Conservation (phyloP, 164 flowering plant species). For the Saururus chinensis region DNA sequence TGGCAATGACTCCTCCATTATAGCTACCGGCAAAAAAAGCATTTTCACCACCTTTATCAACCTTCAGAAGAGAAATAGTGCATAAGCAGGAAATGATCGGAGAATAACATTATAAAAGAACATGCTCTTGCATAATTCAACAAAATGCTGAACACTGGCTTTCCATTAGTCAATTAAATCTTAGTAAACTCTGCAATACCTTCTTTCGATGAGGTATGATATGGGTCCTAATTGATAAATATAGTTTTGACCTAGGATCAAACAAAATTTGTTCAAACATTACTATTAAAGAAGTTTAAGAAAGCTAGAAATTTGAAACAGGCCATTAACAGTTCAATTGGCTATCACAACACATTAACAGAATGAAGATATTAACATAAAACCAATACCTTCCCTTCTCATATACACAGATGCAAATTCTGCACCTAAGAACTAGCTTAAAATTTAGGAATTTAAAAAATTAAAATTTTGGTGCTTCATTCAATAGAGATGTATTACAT, state of each 20-base stretch:
- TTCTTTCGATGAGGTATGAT: constrained; percentile 93
- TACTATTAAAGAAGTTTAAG: no score
- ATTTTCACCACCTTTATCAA: constrained; percentile 91
- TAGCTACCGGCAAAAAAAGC: constrained; percentile 66
- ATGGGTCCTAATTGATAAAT: constrained; percentile 60
- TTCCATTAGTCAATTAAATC: constrained; percentile 9
- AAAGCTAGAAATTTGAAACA: no score
- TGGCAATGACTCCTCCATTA: constrained; percentile 75
- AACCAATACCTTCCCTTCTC: no score
- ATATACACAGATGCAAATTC: no score
- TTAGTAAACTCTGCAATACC: no score
- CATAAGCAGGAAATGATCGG: background rate
- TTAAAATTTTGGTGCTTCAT: no score
- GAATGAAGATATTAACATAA: no score
- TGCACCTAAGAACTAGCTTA: no score
- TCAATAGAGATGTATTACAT: no score
- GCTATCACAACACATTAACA: no score
- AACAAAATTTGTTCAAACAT: constrained; percentile 1
- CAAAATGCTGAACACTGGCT: background rate
- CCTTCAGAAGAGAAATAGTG: constrained; percentile 22
- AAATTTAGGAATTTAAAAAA: no score
- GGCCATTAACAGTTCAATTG: no score
- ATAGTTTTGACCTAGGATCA: constrained; percentile 40
- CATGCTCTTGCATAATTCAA: background rate
- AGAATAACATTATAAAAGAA: background rate